phyloP scores from a whole-genome alignment of 2,329 filamentous ascomycete species.

The Thielaviopsis musarum region DNA sequence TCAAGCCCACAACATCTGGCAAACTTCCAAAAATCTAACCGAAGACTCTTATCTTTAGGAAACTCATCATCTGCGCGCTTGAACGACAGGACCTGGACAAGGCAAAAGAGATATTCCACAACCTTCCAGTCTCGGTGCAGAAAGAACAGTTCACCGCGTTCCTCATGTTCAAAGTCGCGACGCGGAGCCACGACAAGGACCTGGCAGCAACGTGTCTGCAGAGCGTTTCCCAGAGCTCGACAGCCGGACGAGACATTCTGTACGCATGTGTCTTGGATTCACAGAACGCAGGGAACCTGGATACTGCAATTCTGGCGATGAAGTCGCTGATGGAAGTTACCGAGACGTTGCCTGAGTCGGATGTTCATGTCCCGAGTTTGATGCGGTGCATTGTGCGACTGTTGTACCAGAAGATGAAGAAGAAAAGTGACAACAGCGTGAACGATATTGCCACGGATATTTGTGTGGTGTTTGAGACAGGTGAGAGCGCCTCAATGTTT shows the following conservation, averaged over 20 bases:
- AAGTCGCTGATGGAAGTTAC: conserved; percentile 19
- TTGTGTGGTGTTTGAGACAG: conserved; percentile 32
- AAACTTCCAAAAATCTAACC: no score
- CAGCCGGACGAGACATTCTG: conserved; percentile 39
- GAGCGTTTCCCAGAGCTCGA: conserved; percentile 36
- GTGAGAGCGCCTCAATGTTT: conserved; percentile 17
- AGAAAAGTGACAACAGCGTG: conserved; percentile 14
- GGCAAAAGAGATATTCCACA: conserved; percentile 37
- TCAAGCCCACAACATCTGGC: neutral
- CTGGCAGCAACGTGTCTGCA: conserved; percentile 48
- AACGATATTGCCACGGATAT: conserved; percentile 28
- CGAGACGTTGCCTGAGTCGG: conserved; percentile 13
- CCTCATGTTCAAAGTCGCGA: conserved; percentile 56
- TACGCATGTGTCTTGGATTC: conserved; percentile 71
- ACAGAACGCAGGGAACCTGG: conserved; percentile 44
- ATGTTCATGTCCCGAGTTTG: conserved; percentile 21
- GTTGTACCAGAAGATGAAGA: conserved; percentile 26
- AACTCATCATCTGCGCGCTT: conserved; percentile 54
- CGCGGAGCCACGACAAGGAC: conserved; percentile 40
- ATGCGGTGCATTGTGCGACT: conserved; percentile 36
- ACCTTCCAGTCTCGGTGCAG: conserved; percentile 40
- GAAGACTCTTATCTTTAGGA: conserved; percentile 30
- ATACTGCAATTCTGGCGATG: conserved; percentile 31
- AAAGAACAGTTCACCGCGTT: conserved; percentile 52
- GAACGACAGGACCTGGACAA: conserved; percentile 33